Evolutionary conservation across 371 early-diverging fungal genomes (phyloP).

Genomic region (Rozella allomycis): DNA sequence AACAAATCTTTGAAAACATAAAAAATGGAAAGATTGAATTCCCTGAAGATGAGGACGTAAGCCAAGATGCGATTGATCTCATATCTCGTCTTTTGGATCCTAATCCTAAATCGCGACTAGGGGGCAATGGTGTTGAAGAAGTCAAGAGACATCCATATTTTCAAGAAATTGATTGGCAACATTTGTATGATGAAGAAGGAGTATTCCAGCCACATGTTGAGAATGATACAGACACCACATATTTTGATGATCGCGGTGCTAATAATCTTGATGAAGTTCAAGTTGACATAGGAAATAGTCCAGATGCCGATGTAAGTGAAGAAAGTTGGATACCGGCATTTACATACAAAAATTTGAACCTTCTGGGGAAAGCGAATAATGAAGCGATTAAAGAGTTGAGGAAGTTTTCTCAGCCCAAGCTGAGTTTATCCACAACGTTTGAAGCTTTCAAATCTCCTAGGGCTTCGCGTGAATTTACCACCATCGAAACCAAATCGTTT

Average conservation of each 20-base stretch:
- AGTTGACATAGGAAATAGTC: not conserved
- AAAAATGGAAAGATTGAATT: constrained; percentile 37
- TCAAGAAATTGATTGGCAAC: constrained; percentile 39
- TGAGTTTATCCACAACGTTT: not conserved
- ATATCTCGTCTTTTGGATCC: constrained; percentile 56
- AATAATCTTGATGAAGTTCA: not conserved
- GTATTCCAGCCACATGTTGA: constrained; percentile 63
- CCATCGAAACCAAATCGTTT: not conserved
- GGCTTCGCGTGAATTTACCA: not conserved
- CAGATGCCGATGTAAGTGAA: constrained; percentile 5
- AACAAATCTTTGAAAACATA: constrained; percentile 66
- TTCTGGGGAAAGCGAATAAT: constrained; percentile 70
- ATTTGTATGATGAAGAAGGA: constrained; percentile 39
- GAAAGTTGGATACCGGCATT: constrained; percentile 12
- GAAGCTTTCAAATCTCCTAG: not conserved
- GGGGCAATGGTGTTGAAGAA: constrained; percentile 37
- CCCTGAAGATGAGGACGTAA: constrained; percentile 30
- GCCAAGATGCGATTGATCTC: constrained; percentile 62
- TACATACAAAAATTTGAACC: constrained; percentile 65
- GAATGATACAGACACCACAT: constrained; percentile 61
- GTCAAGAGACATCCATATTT: constrained; percentile 43
- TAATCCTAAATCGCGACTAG: constrained; percentile 52
- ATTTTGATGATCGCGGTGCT: constrained; percentile 71
- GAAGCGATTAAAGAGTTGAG: constrained; percentile 22
- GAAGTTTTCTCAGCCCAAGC: not conserved